Percentiles rank a stretch among this genome's conserved stretches.
phyloP scores from a whole-genome alignment of 2,329 filamentous ascomycete species.

The Neopestalotiopsis sp. region DNA sequence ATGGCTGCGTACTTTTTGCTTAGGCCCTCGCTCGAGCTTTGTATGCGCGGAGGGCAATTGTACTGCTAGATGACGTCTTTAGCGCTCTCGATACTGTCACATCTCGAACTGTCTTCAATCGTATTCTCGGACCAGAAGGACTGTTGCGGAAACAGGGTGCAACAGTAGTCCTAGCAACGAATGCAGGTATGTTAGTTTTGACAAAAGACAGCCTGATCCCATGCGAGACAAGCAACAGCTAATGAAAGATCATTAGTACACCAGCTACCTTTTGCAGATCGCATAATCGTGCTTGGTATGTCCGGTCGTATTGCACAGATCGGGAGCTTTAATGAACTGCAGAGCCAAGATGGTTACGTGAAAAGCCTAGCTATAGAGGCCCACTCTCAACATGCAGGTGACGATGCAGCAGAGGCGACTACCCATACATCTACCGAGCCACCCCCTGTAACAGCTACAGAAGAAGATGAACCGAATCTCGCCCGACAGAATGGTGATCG shows the following conservation, averaged over 20 bases:
- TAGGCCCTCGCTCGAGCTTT: conserved; percentile 45
- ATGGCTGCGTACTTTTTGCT: conserved; percentile 19
- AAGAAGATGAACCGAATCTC: neutral
- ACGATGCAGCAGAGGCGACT: neutral
- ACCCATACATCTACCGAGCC: neutral
- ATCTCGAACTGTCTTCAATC: conserved; percentile 33
- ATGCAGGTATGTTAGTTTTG: conserved; percentile 23
- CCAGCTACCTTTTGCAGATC: conserved; percentile 15
- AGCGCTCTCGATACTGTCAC: conserved; percentile 44
- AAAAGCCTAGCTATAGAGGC: neutral
- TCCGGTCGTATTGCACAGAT: conserved; percentile 6
- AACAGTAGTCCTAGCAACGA: conserved; percentile 39
- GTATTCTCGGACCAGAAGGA: conserved; percentile 37
- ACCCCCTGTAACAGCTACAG: neutral
- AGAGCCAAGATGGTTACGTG: conserved; percentile 2
- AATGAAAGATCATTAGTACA: conserved; percentile 4
- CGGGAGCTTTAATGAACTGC: conserved; percentile 8
- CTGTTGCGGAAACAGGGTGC: conserved; percentile 31
- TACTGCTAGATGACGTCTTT: conserved; percentile 43
- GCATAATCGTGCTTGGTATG: neutral
- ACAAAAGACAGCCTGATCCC: neutral
- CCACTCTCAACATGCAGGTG: neutral
- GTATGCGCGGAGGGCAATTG: conserved; percentile 34
- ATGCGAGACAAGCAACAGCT: neutral
- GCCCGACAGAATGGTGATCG: conserved; percentile 6